Evolutionary conservation across 2,329 filamentous ascomycete species (phyloP).

Genomic region (Trichoderma semiorbis): DNA sequence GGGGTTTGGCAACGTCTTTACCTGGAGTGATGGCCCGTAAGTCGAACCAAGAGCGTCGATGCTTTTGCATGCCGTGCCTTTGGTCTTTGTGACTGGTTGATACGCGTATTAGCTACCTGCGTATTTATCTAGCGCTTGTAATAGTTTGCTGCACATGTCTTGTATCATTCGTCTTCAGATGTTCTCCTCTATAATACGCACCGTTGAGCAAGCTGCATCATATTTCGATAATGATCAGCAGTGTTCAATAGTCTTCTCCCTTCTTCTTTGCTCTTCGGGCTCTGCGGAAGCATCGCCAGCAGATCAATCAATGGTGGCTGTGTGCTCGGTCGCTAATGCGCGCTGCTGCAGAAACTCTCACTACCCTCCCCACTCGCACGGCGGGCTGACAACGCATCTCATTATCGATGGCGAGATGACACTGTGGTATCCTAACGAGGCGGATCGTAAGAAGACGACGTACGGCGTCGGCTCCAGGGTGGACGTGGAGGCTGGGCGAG

Average conservation of each 20-base stretch:
- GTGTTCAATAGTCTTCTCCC: neutral
- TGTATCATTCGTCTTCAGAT: neutral
- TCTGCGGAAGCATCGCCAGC: neutral
- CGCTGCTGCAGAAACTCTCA: slow-evolving; percentile 55
- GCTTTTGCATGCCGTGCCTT: neutral
- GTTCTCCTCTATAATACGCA: neutral
- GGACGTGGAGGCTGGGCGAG: slow-evolving; percentile 60
- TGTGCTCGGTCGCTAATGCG: neutral
- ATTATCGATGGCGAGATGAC: slow-evolving; percentile 63
- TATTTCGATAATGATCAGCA: neutral
- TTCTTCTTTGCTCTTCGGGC: neutral
- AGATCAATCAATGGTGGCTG: neutral
- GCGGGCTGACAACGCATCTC: slow-evolving; percentile 64
- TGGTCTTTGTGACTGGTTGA: neutral
- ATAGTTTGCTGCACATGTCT: neutral
- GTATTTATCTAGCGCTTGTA: neutral
- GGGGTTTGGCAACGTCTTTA: slow-evolving; percentile 68
- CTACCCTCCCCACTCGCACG: slow-evolving; percentile 65
- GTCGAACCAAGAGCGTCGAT: slow-evolving; percentile 24
- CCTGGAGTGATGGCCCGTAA: slow-evolving; percentile 68
- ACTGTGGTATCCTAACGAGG: slow-evolving; percentile 62
- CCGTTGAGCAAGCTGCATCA: neutral
- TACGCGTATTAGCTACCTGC: neutral
- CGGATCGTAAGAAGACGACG: slow-evolving; percentile 51
- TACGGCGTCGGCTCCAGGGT: slow-evolving; percentile 59